These are phyloP conservation scores for Colletotrichum musicola DNA, from an alignment of 2,329 filamentous ascomycete species.

Conservation along the genomic window DNA sequence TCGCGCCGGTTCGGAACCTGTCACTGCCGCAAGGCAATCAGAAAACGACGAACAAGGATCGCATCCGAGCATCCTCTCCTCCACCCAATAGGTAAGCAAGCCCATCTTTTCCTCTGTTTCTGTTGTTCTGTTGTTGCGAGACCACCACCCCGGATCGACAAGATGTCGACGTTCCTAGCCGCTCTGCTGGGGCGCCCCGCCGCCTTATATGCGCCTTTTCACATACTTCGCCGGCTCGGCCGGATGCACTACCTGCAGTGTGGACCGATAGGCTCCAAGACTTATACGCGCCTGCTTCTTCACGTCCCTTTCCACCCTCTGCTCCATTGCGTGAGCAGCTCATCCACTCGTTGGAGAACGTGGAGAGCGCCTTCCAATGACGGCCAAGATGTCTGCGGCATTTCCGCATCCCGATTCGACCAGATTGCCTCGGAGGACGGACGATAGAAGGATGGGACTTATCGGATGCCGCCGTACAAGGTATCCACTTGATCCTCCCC, in stretches of 20 bases:
- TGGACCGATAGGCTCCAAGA: background rate
- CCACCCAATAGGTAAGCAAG: constrained; percentile 63
- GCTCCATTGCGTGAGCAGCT: constrained; percentile 7
- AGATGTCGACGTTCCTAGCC: background rate
- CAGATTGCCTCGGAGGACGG: background rate
- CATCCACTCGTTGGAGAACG: constrained; percentile 12
- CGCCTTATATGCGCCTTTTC: background rate
- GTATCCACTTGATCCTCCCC: constrained; percentile 14
- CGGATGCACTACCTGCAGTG: constrained; percentile 21
- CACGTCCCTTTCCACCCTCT: background rate
- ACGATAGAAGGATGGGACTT: background rate
- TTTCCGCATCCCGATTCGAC: background rate
- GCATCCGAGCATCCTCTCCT: constrained; percentile 62
- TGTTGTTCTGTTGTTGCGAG: background rate
- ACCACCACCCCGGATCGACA: background rate
- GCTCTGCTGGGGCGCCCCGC: background rate
- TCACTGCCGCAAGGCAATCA: constrained; percentile 62
- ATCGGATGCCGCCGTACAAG: background rate
- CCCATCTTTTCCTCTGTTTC: constrained; percentile 24
- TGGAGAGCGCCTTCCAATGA: background rate
- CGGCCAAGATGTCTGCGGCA: background rate
- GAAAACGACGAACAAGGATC: constrained; percentile 56
- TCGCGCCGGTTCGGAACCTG: constrained; percentile 58
- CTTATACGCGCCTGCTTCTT: constrained; percentile 21
- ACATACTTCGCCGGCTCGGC: constrained; percentile 5